phyloP scores from a whole-genome alignment of 2,329 filamentous ascomycete genomes.

The Periconia digitata region DNA sequence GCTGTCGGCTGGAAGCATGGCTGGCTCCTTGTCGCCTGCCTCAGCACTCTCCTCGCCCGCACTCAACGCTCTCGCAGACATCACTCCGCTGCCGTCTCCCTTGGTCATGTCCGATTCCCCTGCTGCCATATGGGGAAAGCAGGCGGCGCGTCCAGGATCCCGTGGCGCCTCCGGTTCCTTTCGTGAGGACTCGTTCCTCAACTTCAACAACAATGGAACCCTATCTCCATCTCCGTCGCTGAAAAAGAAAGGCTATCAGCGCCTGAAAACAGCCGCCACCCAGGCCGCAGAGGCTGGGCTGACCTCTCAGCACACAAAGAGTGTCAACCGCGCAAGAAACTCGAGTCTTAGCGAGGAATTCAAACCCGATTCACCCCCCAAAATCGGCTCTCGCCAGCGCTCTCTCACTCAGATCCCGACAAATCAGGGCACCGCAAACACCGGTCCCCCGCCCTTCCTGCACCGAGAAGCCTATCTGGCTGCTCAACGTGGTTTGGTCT shows the following conservation, averaged over 20 bases:
- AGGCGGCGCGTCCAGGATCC: slow-evolving; percentile 35
- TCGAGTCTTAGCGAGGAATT: slow-evolving; percentile 92
- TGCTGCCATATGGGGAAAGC: slow-evolving; percentile 43
- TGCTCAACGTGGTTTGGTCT: slow-evolving; percentile 71
- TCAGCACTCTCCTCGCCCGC: slow-evolving; percentile 52
- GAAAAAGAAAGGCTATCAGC: slow-evolving; percentile 53
- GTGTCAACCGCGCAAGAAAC: slow-evolving; percentile 63
- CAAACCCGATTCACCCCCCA: slow-evolving; percentile 68
- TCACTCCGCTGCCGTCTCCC: slow-evolving; percentile 56
- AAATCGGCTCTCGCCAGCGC: slow-evolving; percentile 68
- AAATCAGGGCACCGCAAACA: slow-evolving; percentile 49
- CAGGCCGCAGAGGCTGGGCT: slow-evolving; percentile 41
- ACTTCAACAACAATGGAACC: slow-evolving; percentile 29
- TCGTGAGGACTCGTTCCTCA: slow-evolving; percentile 35
- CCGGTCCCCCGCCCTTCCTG: slow-evolving; percentile 57
- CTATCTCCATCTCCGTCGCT: slow-evolving; percentile 42
- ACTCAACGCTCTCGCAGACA: slow-evolving; percentile 51
- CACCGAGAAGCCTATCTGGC: slow-evolving; percentile 82
- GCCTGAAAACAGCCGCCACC: slow-evolving; percentile 44
- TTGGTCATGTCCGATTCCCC: slow-evolving; percentile 47
- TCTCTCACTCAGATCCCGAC: slow-evolving; percentile 58
- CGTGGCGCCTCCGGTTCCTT: slow-evolving; percentile 34
- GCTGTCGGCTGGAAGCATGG: slow-evolving; percentile 47
- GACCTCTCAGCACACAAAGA: slow-evolving; percentile 33
- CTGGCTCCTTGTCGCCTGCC: slow-evolving; percentile 48